Percentiles rank a stretch among this genome's conserved stretches.
Conservation (phyloP, 73 alveolate genomes). For the Paramecium biaurelia region DNA sequence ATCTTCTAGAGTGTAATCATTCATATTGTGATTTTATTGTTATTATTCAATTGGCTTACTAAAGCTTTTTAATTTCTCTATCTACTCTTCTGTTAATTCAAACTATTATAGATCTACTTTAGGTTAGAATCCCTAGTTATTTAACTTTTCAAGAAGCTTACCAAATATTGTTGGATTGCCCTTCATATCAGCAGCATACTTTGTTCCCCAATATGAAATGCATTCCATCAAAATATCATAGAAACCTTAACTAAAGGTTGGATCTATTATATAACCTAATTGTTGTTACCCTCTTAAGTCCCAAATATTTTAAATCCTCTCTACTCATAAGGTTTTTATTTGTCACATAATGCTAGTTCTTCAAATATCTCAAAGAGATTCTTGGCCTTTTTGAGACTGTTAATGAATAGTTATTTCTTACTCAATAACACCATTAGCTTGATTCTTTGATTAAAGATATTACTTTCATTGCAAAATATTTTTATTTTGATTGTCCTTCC, state of each 20-base stretch:
- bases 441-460: background rate
- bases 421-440: background rate
- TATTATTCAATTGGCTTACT: background rate
- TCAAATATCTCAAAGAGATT: background rate
- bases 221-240: background rate
- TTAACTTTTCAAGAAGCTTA: background rate
- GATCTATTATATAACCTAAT: background rate
- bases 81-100: background rate
- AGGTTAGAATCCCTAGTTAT: background rate
- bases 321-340: background rate
- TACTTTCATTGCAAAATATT: constrained; percentile 16
- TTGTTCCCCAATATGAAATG: constrained; percentile 34
- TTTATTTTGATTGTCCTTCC: background rate
- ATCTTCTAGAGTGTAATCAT: background rate
- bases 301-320: constrained; percentile 6
- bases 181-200: background rate
- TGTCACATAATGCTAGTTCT: background rate
- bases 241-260: background rate
- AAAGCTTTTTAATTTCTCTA: background rate
- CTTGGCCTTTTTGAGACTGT: background rate
- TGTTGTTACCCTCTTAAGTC: background rate
- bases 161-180: background rate
- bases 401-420: background rate
- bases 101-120: background rate
- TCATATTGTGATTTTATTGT: background rate